These are phyloP conservation scores for Pharnaceum exiguum DNA, from an alignment of 148 eudicot species.

Conservation along the genomic window DNA sequence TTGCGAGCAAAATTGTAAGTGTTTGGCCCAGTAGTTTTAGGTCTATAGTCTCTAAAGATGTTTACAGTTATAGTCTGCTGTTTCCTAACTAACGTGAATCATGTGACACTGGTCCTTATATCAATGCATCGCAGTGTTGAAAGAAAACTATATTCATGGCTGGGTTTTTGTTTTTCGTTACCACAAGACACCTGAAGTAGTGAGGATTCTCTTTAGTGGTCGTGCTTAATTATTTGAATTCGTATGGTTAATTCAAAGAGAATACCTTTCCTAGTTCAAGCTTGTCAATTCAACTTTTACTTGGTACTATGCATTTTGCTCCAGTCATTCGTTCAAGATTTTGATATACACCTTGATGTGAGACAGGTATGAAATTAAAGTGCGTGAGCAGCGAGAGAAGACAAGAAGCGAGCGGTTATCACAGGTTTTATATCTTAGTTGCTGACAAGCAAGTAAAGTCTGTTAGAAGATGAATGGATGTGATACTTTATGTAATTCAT, in stretches of 20 bases:
- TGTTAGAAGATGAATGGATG: not conserved
- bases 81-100: too few relatives aligned
- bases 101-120: too few relatives aligned
- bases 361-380: slow-evolving; percentile 89
- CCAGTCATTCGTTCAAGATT: not conserved
- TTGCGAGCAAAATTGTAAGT: slow-evolving; percentile 93
- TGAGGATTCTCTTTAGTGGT: too few relatives aligned
- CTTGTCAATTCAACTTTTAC: slow-evolving; percentile 2
- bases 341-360: slow-evolving; percentile 23
- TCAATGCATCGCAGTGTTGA: too few relatives aligned
- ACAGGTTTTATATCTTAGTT: slow-evolving; percentile 51
- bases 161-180: too few relatives aligned
- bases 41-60: not conserved
- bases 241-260: not conserved
- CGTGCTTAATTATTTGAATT: not conserved
- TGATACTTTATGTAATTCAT: not conserved
- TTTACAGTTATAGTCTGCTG: too few relatives aligned
- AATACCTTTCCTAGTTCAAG: not conserved
- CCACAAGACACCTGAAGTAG: too few relatives aligned
- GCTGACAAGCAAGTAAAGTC: not conserved
- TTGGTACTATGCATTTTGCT: not conserved
- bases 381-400: slow-evolving; percentile 86
- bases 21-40: not conserved
- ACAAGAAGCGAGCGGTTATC: slow-evolving; percentile 70
- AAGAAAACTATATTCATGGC: too few relatives aligned